A percentile compares a stretch with the other conserved stretches of the same genome.
These are phyloP conservation scores for Pichia kudriavzevii DNA, from an alignment of 1,139 yeast species.

Conservation along the genomic window DNA sequence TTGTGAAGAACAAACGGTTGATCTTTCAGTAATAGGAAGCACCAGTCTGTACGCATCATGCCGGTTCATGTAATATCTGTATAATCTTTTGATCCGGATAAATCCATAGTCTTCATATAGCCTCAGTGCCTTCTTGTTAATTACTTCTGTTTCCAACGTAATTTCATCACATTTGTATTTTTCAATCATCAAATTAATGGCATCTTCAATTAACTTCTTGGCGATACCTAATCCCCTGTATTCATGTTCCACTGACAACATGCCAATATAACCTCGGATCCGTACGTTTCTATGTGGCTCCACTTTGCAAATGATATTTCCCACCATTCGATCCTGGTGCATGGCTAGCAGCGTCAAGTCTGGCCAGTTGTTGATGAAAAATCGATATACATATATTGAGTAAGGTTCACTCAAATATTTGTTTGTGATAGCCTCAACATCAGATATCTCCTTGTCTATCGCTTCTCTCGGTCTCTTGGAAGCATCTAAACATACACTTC, in stretches of 20 bases:
- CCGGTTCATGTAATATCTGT: constrained; percentile 80
- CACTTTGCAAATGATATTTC: constrained; percentile 80
- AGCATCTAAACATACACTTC: constrained; percentile 20
- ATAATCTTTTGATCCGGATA: constrained; percentile 69
- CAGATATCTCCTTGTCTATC: constrained; percentile 22
- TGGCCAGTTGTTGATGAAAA: constrained; percentile 66
- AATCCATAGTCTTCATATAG: constrained; percentile 87
- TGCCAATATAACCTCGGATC: constrained; percentile 85
- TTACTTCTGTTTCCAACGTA: constrained; percentile 85
- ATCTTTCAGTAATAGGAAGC: constrained; percentile 50
- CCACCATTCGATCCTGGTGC: constrained; percentile 43
- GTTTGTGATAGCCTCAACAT: constrained; percentile 38
- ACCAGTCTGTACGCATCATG: constrained; percentile 88
- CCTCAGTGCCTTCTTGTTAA: constrained; percentile 65
- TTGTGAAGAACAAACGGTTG: constrained; percentile 32
- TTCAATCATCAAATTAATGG: constrained; percentile 59
- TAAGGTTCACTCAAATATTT: constrained; percentile 66
- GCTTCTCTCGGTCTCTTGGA: constrained; percentile 9
- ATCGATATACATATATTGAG: constrained; percentile 62
- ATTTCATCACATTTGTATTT: constrained; percentile 71
- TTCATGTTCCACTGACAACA: constrained; percentile 75
- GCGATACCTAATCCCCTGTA: constrained; percentile 82
- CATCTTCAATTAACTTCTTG: constrained; percentile 52
- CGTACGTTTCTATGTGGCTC: constrained; percentile 70
- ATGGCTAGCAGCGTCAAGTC: constrained; percentile 48